phyloP scores from a whole-genome alignment of 2,329 filamentous ascomycete genomes.

The Phyllosticta ampelicida region DNA sequence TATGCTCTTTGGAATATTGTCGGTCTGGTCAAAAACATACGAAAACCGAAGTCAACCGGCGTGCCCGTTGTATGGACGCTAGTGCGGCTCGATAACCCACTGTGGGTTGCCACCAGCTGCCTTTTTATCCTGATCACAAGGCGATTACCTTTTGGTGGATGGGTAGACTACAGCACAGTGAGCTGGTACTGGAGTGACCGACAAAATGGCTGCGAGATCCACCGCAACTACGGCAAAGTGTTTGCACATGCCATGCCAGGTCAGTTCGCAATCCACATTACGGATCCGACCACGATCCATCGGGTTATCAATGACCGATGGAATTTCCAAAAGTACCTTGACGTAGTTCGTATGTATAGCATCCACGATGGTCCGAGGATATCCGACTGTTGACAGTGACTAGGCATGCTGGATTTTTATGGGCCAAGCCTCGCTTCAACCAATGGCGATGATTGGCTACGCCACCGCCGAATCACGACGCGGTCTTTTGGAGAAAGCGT shows the following conservation, averaged over 20 bases:
- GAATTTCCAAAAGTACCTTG: slow-evolving; percentile 4
- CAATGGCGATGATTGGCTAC: slow-evolving; percentile 17
- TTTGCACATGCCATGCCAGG: slow-evolving; percentile 14
- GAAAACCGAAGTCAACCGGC: background rate
- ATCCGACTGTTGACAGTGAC: slow-evolving; percentile 2
- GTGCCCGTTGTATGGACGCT: background rate
- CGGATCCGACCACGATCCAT: slow-evolving; percentile 10
- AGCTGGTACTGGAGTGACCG: slow-evolving; percentile 14
- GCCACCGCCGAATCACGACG: slow-evolving; percentile 17
- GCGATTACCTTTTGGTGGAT: background rate
- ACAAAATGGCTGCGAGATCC: slow-evolving; percentile 12
- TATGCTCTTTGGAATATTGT: background rate
- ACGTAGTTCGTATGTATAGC: background rate
- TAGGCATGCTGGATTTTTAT: slow-evolving; percentile 5
- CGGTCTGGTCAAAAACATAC: background rate
- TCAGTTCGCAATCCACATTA: slow-evolving; percentile 12
- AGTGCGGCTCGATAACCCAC: background rate
- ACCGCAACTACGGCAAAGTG: slow-evolving; percentile 12
- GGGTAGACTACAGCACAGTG: background rate
- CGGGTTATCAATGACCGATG: slow-evolving; percentile 12
- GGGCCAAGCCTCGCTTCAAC: background rate
- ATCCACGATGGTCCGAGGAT: background rate
- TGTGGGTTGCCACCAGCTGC: background rate
- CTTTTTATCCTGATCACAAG: background rate
- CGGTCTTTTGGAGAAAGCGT: slow-evolving; percentile 19